Evolutionary conservation across 2,329 filamentous ascomycete genomes (phyloP).

Genomic region (Pestalotiopsis sp.): DNA sequence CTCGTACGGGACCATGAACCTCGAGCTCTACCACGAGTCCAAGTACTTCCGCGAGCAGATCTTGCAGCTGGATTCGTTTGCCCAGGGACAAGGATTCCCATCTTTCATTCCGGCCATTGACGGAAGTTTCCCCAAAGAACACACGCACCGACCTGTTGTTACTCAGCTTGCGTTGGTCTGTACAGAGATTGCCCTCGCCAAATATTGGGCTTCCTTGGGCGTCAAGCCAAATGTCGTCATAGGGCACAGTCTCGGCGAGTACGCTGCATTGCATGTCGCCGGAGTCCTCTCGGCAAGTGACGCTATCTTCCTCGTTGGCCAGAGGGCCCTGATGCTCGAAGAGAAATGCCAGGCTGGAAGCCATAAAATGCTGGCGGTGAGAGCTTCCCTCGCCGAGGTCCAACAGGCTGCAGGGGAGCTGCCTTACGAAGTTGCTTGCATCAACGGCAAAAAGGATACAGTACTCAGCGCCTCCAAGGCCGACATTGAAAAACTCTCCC

Average conservation of each 20-base stretch:
- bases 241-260: slow-evolving; percentile 59
- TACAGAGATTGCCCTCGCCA: slow-evolving; percentile 37
- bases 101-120: slow-evolving; percentile 44
- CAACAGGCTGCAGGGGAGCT: slow-evolving; percentile 21
- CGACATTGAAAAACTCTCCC: slow-evolving; percentile 51
- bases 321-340: slow-evolving; percentile 55
- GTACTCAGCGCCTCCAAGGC: slow-evolving; percentile 57
- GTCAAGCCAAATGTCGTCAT: slow-evolving; percentile 41
- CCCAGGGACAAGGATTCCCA: slow-evolving; percentile 34
- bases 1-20: slow-evolving; percentile 30
- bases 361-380: slow-evolving; percentile 63
- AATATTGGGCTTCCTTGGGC: slow-evolving; percentile 38
- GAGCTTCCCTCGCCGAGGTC: slow-evolving; percentile 43
- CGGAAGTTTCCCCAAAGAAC: slow-evolving; percentile 39
- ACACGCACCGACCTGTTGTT: slow-evolving; percentile 34
- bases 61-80: slow-evolving; percentile 32
- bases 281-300: slow-evolving; percentile 61
- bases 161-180: slow-evolving; percentile 35
- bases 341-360: slow-evolving; percentile 54
- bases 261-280: slow-evolving; percentile 59
- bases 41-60: slow-evolving; percentile 35
- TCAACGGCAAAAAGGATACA: slow-evolving; percentile 64
- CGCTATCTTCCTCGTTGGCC: slow-evolving; percentile 60
- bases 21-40: slow-evolving; percentile 33
- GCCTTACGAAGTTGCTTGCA: slow-evolving; percentile 53